A percentile compares a stretch with the other conserved stretches of the same genome.
Conservation (phyloP, 2,329 filamentous ascomycete species). For the Nothophoma quercina region DNA sequence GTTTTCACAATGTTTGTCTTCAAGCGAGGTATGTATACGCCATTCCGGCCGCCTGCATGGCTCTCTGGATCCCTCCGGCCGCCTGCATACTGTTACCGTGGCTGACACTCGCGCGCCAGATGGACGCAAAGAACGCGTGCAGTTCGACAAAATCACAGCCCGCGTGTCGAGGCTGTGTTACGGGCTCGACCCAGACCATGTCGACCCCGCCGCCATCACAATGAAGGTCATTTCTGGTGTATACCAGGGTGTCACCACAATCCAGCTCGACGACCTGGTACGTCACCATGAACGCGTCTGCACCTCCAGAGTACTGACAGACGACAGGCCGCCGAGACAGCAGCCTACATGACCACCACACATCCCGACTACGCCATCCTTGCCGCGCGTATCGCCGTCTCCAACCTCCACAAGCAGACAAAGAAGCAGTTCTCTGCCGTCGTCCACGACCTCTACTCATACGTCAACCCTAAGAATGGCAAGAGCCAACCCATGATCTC, state of each 20-base stretch:
- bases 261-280: conserved; percentile 96
- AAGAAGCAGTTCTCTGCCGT: conserved; percentile 99
- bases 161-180: conserved; percentile 98
- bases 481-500: conserved; percentile 93
- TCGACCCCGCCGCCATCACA: conserved; percentile 97
- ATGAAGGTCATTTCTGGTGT: conserved; percentile 99
- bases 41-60: conserved; percentile 14
- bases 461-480: conserved; percentile 92
- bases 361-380: conserved; percentile 99
- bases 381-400: conserved; percentile 96
- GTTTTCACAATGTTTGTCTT: conserved; percentile 51
- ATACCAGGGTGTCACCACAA: conserved; percentile 95
- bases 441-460: conserved; percentile 90
- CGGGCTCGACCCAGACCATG: conserved; percentile 91
- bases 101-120: conserved; percentile 63
- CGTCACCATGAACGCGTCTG: conserved; percentile 47
- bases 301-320: conserved; percentile 29
- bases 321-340: conserved; percentile 89
- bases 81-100: conserved; percentile 30
- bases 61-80: conserved; percentile 17
- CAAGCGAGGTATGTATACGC: conserved; percentile 50
- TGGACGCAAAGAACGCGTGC: conserved; percentile 98
- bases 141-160: conserved; percentile 99
- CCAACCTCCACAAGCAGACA: conserved; percentile 99
- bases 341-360: conserved; percentile 99